Percentiles rank a stretch among this genome's conserved stretches.
phyloP scores from a whole-genome alignment of 495 filamentous ascomycete species.

The Aspergillus heteromorphus region DNA sequence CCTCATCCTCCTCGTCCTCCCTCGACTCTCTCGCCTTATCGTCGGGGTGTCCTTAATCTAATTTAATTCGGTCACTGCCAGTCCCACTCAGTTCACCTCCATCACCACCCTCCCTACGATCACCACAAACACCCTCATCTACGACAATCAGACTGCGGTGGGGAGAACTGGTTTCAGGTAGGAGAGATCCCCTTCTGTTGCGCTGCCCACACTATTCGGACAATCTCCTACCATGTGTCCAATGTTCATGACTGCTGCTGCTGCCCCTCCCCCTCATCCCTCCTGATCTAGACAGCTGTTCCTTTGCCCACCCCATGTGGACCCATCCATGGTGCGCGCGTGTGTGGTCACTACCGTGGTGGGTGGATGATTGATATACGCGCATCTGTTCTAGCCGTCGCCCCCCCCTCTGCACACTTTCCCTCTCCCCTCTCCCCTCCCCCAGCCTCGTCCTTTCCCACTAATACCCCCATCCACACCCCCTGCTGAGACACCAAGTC shows the following conservation, averaged over 20 bases:
- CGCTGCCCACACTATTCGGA: background rate
- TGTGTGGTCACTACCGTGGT: background rate
- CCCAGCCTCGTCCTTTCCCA: background rate
- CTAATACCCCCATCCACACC: slow-evolving; percentile 3
- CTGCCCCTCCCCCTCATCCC: slow-evolving; percentile 9
- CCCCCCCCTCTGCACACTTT: slow-evolving; percentile 1
- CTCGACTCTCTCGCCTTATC: background rate
- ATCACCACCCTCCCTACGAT: no score
- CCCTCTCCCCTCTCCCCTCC: slow-evolving; percentile 3
- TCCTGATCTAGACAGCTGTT: slow-evolving; percentile 10
- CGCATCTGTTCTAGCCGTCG: slow-evolving; percentile 1
- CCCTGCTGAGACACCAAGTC: background rate
- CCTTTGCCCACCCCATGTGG: slow-evolving; percentile 4
- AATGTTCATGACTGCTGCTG: no score
- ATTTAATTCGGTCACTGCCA: background rate
- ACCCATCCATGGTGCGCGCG: slow-evolving; percentile 1
- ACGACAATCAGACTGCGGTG: no score
- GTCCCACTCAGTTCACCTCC: background rate
- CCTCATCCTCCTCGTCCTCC: background rate
- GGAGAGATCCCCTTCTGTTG: background rate
- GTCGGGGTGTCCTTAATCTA: background rate
- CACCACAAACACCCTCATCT: no score
- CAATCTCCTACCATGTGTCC: background rate
- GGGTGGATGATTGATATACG: slow-evolving; percentile 12
- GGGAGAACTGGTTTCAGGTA: background rate